Base-by-base conservation (phyloP, 2,329 filamentous ascomycete genomes). In the Tolypocladium nubicola region DNA sequence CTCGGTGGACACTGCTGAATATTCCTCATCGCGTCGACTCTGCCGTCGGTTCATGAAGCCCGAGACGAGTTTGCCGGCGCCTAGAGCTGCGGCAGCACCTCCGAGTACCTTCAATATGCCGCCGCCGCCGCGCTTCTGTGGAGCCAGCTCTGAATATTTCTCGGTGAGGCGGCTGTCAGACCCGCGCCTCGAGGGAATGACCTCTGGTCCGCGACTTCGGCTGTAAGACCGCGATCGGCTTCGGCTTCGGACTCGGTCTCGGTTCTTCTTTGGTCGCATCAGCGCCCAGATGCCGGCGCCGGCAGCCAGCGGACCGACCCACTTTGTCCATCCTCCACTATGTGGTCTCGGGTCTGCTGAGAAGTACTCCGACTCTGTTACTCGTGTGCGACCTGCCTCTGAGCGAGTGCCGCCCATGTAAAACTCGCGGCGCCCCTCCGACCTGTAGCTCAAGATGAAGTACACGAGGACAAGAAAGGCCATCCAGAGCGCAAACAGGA, bases 401-500 rank as follows among this genome's bases (percentile, higher is more conserved):
- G 84, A 85, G 54, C 85, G 81, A 39, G 82, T 58, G 35, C 82
- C 82, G 56, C 79, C 75, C 62, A 81, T 75, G 64, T 83, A 81
- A 49, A 83, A 77, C 62, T 80, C 73, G 66, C 75, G 67, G 68
- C 79, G 64, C 66, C 82, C 72, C 73, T 84, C 71, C 74, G 86
- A 70, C 52, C 83, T 78, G 71, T 89, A 95, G 62, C 87, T 87
- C 39, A 96, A 76, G 57, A 93, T 76, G 65, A 97, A 95, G 71
- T 91, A 97, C 16, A 84, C 62, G 2, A 91, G 66, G 19, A 97
- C 63, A 39, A 97, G 75, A 21, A 88, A 78, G 35, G 84, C 82
- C 69, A 88, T 87, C 78, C 87, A 93, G 0, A 97, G 61, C 0
- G 92, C 81, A 67, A 88, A 99, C 4, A 97, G 76, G 55, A 99